Conservation (phyloP, 768 basidiomycete species). For the Lentinula sp. region DNA sequence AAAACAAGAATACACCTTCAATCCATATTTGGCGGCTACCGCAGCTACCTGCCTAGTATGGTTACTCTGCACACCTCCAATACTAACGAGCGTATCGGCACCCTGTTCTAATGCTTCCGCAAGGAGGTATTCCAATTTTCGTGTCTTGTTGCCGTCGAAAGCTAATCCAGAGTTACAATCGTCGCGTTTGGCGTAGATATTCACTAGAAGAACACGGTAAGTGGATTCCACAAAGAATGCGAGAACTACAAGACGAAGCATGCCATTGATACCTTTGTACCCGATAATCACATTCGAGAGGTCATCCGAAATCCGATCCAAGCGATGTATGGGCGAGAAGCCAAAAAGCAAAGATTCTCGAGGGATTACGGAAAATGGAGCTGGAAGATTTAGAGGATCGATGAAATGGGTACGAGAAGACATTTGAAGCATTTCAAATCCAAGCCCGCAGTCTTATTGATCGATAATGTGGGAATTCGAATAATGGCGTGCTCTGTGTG, state of each 20-base stretch:
- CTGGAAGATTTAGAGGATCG: slow-evolving; percentile 10
- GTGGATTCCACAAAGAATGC: not conserved
- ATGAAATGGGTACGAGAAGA: not conserved
- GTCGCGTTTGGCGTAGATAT: slow-evolving; percentile 20
- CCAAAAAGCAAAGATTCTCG: slow-evolving; percentile 15
- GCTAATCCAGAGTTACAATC: slow-evolving; percentile 19
- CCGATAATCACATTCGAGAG: slow-evolving; percentile 7
- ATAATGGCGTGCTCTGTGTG: too few relatives aligned
- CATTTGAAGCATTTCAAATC: not conserved
- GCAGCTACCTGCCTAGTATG: slow-evolving; percentile 21
- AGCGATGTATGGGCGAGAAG: slow-evolving; percentile 14
- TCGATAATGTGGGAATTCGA: too few relatives aligned
- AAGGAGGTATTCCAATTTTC: slow-evolving; percentile 18
- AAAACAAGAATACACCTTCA: slow-evolving; percentile 9
- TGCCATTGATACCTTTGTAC: not conserved
- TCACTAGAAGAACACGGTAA: slow-evolving; percentile 3
- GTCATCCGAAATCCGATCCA: slow-evolving; percentile 16
- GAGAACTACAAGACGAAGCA: not conserved
- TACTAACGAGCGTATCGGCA: slow-evolving; percentile 17
- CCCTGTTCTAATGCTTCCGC: slow-evolving; percentile 15
- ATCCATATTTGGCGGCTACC: slow-evolving; percentile 17
- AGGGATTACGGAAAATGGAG: slow-evolving; percentile 15
- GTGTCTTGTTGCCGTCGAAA: slow-evolving; percentile 19
- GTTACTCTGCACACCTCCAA: slow-evolving; percentile 20
- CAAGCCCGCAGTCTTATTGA: too few relatives aligned